Evolutionary conservation across 495 filamentous ascomycete genomes (phyloP), one percentile per base, ranked within the genome.

Genomic region (Hypoxylon crocopeplum): DNA sequence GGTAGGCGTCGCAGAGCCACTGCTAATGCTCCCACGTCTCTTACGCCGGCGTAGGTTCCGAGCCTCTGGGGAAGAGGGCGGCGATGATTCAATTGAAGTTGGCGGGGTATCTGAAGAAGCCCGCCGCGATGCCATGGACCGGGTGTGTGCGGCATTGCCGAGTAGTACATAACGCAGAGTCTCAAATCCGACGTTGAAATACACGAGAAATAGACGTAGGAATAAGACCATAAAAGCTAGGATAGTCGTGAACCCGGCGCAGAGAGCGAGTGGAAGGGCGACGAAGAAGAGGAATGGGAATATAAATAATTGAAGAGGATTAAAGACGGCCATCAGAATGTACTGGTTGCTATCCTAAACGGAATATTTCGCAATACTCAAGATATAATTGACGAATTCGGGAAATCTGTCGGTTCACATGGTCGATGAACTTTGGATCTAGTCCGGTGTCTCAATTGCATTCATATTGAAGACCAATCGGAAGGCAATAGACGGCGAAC

Each of bases 221-320:
- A 85, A 77, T 15, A 95, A 79, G 4, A 87, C 77, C 7, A 82
- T 73, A 44, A 89, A 77, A 29, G 90, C 87, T 37, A 92, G 54
- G 13, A 77, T 77, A 29, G 87, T 85, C 27, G 90, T 93, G 50
- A 91, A 63, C 55, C 78, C 80, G 44, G 90, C 90, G 45, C 89
- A 84, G 45, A 89, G 63, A 48, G 84, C 75, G 49, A 93, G 79
- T 1, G 91, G 89, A 16, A 92, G 72, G 10, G 87, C 86, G 63
- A 89, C 72, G 51, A 89, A 44, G 61, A 85, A 73, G 48, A 93
- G 72, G 42, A 89, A 61, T 2, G 87, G 87, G 13, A 90, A 78
- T 16, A 84, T 74, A 11, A 90, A 49, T 20, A 86, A 62, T 52
- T 83, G 78, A 22, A 81, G 66, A 20, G 79, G 73, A 36, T 69